Base-by-base conservation (phyloP, 2,329 filamentous ascomycete genomes). In the Pseudogymnoascus sp. region DNA sequence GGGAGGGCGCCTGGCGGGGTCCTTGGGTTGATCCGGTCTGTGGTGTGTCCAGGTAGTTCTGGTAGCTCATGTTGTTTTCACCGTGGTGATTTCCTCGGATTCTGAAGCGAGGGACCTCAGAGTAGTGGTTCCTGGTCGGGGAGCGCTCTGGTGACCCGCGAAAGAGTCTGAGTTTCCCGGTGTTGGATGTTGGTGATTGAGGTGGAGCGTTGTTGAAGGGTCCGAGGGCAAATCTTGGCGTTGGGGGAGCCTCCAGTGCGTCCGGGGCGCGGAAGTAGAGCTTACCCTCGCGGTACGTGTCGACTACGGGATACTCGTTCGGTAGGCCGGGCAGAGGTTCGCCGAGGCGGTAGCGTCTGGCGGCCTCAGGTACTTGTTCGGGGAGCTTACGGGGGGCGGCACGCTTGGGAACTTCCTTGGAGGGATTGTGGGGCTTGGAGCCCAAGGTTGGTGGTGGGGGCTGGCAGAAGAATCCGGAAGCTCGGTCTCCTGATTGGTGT, bases 1-100 rank as follows among this genome's bases (percentile, higher is more conserved):
- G 69, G 0, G 70, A 72, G 26, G 71, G 71, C n/a, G 71, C 70
- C 65, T 70, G 69, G 39, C 69, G 66, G 39, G 63, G 49, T 26
- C 58, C 61, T 5, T 67, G 68, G 11, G 62, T 39, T 19, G 63
- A 63, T 12, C 64, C 63, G 31, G 66, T 61, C 52, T 68, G 66
- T 31, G 69, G 65, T 3, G 64, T 61, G 16, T 72, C 70, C 29
- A 65, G 45, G 49, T 68, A 71, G 61, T 68, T 69, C 61, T 69
- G 69, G 35, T 66, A 66, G 43, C 62, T 66, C 64, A 66, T 66
- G n/a, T 35, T 59, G 45, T 31, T 43, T 16, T 14, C 12, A 11
- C 5, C 26, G 16, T 19, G 41, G 4, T 12, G 12, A n/a, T 14
- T 52, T 31, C 49, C 26, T 16, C 49, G 29, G 29, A 55, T 55